A percentile compares a stretch with the other conserved stretches of the same genome.
Evolutionary conservation across 148 eudicot species (phyloP).

Genomic region (Heliamphora exappendiculata): DNA sequence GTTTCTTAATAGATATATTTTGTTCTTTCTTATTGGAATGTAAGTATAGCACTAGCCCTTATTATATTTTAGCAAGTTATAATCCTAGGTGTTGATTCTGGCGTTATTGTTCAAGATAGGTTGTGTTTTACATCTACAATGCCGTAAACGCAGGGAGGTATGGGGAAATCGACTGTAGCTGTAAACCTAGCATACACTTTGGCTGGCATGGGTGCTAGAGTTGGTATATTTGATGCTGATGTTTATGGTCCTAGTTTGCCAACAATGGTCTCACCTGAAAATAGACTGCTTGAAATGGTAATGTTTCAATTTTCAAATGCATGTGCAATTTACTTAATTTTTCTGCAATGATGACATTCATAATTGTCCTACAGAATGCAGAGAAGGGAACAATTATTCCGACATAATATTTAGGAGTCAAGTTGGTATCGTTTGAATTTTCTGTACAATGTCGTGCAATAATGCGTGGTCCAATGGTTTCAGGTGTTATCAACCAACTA

Average conservation of each 20-base stretch:
- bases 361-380: conserved; percentile 48
- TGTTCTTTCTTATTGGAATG: too few species aligned
- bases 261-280: conserved; percentile 98
- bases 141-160: conserved; percentile 68
- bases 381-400: conserved; percentile 89
- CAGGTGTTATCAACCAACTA: conserved; percentile 92
- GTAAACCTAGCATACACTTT: conserved; percentile 94
- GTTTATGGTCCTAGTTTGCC: conserved; percentile 99
- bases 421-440: conserved; percentile 93
- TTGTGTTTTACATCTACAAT: not conserved
- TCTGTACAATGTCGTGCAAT: conserved; percentile 99
- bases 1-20: too few species aligned
- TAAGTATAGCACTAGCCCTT: not conserved
- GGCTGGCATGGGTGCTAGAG: conserved; percentile 99
- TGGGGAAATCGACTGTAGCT: conserved; percentile 96
- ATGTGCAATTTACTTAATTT: not conserved
- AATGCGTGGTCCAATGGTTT: conserved; percentile 99
- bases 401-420: conserved; percentile 93
- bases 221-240: conserved; percentile 98
- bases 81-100: too few species aligned
- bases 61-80: not conserved
- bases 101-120: not conserved
- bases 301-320: conserved; percentile 8
- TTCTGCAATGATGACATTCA: conserved; percentile 12
- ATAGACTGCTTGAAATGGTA: conserved; percentile 87